Conservation (phyloP, 768 basidiomycete species). For the Xanthoconium stramineum region DNA sequence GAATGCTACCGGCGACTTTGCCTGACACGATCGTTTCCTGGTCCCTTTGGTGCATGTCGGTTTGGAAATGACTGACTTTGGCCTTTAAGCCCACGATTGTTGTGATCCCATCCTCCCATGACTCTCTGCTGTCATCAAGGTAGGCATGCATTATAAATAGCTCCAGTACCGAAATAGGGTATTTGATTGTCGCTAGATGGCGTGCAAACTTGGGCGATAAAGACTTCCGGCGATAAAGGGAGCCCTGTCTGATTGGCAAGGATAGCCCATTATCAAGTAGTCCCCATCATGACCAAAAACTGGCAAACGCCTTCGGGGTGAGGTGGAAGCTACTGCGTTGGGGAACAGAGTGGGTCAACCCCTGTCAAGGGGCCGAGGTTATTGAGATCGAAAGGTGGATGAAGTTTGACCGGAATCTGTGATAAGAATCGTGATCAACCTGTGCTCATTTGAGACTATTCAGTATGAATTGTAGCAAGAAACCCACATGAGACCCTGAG, state of each 20-base stretch:
- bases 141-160: slow-evolving; percentile 87
- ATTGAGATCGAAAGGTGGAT: slow-evolving; percentile 90
- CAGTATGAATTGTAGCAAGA: neutral
- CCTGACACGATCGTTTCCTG: slow-evolving; percentile 69
- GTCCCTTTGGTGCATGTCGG: slow-evolving; percentile 89
- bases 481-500: slow-evolving; percentile 47
- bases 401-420: slow-evolving; percentile 89
- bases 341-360: slow-evolving; percentile 13
- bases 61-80: slow-evolving; percentile 74
- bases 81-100: slow-evolving; percentile 85
- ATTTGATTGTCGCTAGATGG: slow-evolving; percentile 89
- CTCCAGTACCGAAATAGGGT: slow-evolving; percentile 72
- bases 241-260: slow-evolving; percentile 87
- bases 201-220: slow-evolving; percentile 85
- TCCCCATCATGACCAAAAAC: slow-evolving; percentile 92
- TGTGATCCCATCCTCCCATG: slow-evolving; percentile 77
- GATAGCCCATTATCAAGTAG: slow-evolving; percentile 77
- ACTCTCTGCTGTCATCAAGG: slow-evolving; percentile 72
- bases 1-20: slow-evolving; percentile 52
- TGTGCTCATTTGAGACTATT: slow-evolving; percentile 17
- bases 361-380: slow-evolving; percentile 53
- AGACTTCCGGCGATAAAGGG: slow-evolving; percentile 65
- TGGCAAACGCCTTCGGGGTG: slow-evolving; percentile 78
- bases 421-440: slow-evolving; percentile 69
- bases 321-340: slow-evolving; percentile 75